Conservation (phyloP, 192 early-diverging fungal genomes). For the Gonapodya prolifera region DNA sequence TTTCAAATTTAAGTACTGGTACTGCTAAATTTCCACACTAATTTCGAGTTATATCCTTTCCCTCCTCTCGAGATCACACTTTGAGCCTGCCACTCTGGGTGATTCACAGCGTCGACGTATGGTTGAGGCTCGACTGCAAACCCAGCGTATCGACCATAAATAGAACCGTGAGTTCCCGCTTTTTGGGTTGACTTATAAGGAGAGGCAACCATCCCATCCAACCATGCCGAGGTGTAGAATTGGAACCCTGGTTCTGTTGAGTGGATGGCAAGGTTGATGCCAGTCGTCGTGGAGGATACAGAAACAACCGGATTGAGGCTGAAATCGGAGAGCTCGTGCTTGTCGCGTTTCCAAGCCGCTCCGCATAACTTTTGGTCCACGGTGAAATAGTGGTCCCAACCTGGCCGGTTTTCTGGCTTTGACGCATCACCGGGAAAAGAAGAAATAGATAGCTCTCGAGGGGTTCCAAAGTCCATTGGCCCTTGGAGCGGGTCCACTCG, state of each 20-base stretch:
- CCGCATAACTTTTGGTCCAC: slow-evolving; percentile 19
- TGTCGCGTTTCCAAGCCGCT: background rate
- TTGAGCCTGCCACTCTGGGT: slow-evolving; percentile 34
- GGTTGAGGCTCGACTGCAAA: slow-evolving; percentile 56
- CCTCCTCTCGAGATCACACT: background rate
- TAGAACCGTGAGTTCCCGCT: slow-evolving; percentile 22
- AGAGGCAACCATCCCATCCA: slow-evolving; percentile 19
- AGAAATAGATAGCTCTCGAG: slow-evolving; percentile 20
- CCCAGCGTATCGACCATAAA: slow-evolving; percentile 40
- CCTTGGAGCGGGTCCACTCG: slow-evolving; percentile 24
- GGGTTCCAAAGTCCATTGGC: slow-evolving; percentile 19
- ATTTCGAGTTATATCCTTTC: background rate
- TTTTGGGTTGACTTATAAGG: slow-evolving; percentile 6
- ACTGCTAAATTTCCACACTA: background rate
- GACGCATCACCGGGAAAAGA: slow-evolving; percentile 35
- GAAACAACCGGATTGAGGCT: slow-evolving; percentile 18
- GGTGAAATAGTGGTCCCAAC: slow-evolving; percentile 74
- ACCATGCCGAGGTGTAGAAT: slow-evolving; percentile 72
- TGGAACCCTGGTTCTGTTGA: slow-evolving; percentile 65
- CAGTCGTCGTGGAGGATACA: slow-evolving; percentile 40
- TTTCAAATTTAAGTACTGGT: no score
- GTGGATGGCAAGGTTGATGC: slow-evolving; percentile 44
- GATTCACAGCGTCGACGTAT: slow-evolving; percentile 49
- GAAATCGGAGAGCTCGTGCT: background rate
- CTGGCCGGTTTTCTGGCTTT: slow-evolving; percentile 37